Conservation (phyloP, 2,329 filamentous ascomycete species). For the Delphinella strobiligena region DNA sequence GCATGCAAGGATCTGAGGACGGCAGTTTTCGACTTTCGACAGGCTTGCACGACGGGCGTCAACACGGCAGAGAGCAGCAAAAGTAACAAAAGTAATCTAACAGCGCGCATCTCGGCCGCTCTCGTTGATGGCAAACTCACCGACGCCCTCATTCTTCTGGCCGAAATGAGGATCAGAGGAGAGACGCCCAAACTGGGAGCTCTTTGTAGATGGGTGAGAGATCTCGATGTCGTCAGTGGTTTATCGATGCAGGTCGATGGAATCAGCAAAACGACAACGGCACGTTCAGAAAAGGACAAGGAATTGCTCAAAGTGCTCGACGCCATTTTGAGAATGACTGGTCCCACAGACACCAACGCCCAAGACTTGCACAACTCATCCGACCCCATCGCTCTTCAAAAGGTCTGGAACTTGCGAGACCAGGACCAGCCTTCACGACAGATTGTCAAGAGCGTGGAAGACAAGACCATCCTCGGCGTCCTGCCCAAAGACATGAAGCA, state of each 20-base stretch:
- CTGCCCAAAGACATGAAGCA: constrained; percentile 26
- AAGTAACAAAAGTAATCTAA: constrained; percentile 51
- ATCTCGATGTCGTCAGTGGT: constrained; percentile 57
- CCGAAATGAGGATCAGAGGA: constrained; percentile 57
- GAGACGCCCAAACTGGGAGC: constrained; percentile 57
- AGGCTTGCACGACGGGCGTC: constrained; percentile 55
- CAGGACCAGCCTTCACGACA: constrained; percentile 26
- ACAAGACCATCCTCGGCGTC: constrained; percentile 41
- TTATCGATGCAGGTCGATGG: constrained; percentile 44
- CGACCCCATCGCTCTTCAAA: constrained; percentile 45
- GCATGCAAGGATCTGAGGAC: constrained; percentile 53
- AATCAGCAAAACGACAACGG: constrained; percentile 20
- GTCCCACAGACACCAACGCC: constrained; percentile 43
- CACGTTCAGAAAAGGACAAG: constrained; percentile 35
- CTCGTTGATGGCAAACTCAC: constrained; percentile 52
- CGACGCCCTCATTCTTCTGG: constrained; percentile 53
- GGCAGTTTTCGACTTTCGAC: constrained; percentile 57
- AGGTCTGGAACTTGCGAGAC: constrained; percentile 48
- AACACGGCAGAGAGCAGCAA: constrained; percentile 47
- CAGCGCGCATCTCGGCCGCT: constrained; percentile 53
- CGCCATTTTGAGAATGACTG: constrained; percentile 50
- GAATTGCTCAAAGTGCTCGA: constrained; percentile 52
- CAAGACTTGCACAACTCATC: constrained; percentile 19
- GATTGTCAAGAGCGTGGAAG: constrained; percentile 46
- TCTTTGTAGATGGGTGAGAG: constrained; percentile 60